Base-by-base conservation (phyloP, 768 basidiomycete genomes). In the Cyclocybe cylindracea region DNA sequence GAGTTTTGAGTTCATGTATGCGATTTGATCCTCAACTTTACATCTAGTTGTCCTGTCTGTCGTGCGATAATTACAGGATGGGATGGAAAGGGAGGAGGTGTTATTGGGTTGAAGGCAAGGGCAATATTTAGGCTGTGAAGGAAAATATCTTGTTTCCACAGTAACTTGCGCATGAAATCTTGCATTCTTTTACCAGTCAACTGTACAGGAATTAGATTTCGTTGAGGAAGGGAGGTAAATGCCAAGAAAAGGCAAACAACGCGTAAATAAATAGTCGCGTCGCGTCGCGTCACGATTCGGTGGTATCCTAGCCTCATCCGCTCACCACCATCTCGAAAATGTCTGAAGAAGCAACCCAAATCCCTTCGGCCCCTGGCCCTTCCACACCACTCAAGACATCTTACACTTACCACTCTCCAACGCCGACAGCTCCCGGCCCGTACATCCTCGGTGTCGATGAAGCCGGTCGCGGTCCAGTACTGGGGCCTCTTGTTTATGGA, bases 371-470 rank as follows among this genome's bases (percentile, higher is more conserved):
- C 1, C 79, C 81, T 18, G 78, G 77, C 11, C 79, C 82, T 8
- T 80, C 80, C 2, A 71, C 66, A 0, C 81, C 87, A 0, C 75
- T 91, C 32, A 76, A 73, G 5, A 75, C 80, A 8, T 91, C 91
- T 0, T 93, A 93, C 63, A 86, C 89, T 0, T 84, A 89, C 63
- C 88, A 91, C 64, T 89, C 89, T 0, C 78, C 84, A 1, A 79
- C 66, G 0, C 91, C 91, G 2, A 86, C 85, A 0, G 79, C 84
- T 1, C 50, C 68, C 1, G 91, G 91, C 0, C 88, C 89, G 0
- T 97, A 95, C 72, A 91, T 98, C 44, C 86, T 99, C 44, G 97
- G 97, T 18, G 94, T 99, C n/a, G 97, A 99, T 68, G 97, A 99
- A 67, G 97, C 97, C 0, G 97, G 97, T 0, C 79, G 97, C 48